Evolutionary conservation across 768 basidiomycete species (phyloP).

Genomic region (Agrocybe pediades): DNA sequence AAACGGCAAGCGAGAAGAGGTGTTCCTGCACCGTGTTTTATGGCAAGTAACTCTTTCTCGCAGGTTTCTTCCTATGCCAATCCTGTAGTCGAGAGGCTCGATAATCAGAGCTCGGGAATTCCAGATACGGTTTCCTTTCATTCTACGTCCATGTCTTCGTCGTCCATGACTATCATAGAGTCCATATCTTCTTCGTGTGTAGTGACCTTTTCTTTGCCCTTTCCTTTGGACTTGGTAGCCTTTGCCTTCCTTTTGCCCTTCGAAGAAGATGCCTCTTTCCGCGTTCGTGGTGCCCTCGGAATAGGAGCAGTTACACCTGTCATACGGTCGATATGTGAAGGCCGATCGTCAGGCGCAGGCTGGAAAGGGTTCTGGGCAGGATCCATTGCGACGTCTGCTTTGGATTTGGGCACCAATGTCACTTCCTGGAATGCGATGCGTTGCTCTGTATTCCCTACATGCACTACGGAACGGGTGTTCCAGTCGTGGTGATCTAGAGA

Average conservation of each 20-base stretch:
- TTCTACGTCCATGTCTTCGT: neutral
- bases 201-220: conserved; percentile 15
- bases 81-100: too few species aligned
- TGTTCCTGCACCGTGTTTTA: too few species aligned
- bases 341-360: conserved; percentile 5
- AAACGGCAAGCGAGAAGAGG: too few species aligned
- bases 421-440: conserved; percentile 78
- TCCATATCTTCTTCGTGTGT: neutral
- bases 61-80: too few species aligned
- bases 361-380: conserved; percentile 6
- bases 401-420: conserved; percentile 47
- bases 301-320: conserved; percentile 23
- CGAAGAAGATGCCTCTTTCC: conserved; percentile 9
- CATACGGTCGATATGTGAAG: conserved; percentile 23
- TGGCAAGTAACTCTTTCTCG: too few species aligned
- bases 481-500: conserved; percentile 43
- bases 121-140: too few species aligned
- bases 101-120: too few species aligned
- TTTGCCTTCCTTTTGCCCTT: conserved; percentile 13
- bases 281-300: conserved; percentile 16
- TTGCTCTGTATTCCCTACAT: conserved; percentile 63
- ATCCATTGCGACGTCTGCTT: conserved; percentile 10
- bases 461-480: conserved; percentile 51
- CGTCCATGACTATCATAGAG: neutral
- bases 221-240: conserved; percentile 7